phyloP scores from a whole-genome alignment of 1,139 yeast species.

The Oligophagozyma castellii region DNA sequence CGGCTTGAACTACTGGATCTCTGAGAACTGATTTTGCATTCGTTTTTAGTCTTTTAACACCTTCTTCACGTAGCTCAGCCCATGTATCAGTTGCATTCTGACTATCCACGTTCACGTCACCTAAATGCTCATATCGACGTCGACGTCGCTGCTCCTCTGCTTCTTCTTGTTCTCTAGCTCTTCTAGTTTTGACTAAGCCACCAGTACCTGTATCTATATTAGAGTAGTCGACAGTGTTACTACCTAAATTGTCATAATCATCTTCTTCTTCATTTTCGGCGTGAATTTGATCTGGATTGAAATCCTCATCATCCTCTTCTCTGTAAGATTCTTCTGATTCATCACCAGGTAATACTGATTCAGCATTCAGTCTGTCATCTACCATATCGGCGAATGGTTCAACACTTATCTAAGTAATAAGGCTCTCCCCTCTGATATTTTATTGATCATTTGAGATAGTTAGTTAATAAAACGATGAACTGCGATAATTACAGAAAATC shows the following conservation, averaged over 20 bases:
- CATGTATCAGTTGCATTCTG: constrained; percentile 34
- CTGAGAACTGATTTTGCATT: constrained; percentile 15
- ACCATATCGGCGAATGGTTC: too few species aligned
- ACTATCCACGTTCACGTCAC: constrained; percentile 14
- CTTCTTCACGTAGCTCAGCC: constrained; percentile 27
- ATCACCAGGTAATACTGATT: too few species aligned
- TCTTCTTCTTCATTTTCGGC: constrained; percentile 16
- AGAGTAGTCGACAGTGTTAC: constrained; percentile 28
- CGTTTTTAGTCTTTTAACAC: constrained; percentile 4
- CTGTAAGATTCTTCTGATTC: constrained; percentile 30
- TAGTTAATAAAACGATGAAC: too few species aligned
- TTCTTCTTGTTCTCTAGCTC: constrained; percentile 35
- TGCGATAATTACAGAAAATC: too few species aligned
- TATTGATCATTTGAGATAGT: too few species aligned
- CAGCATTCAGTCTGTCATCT: too few species aligned
- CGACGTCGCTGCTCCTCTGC: constrained; percentile 14
- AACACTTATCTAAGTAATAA: too few species aligned
- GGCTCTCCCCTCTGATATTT: too few species aligned
- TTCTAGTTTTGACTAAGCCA: constrained; percentile 43
- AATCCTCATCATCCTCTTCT: constrained; percentile 58
- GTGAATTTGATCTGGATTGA: constrained; percentile 30
- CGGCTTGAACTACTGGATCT: constrained; percentile 4
- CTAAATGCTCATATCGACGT: constrained; percentile 16
- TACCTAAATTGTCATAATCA: constrained; percentile 22
- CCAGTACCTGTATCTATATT: constrained; percentile 37